A percentile compares a stretch with the other conserved stretches of the same genome.
phyloP scores from a whole-genome alignment of 2,329 filamentous ascomycete species.

The Botryosphaeria dothidea region DNA sequence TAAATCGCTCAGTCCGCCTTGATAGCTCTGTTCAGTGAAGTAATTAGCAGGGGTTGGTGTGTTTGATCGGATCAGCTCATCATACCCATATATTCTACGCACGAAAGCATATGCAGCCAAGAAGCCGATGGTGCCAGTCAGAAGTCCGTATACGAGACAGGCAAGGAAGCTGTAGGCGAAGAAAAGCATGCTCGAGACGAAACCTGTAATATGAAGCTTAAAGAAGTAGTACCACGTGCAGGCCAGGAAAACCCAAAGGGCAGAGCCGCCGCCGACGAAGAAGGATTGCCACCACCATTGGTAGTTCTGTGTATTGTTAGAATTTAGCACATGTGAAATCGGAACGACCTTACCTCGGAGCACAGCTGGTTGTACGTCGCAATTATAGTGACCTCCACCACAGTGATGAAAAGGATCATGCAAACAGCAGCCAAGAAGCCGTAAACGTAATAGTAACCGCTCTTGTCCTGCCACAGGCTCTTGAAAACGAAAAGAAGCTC shows the following conservation, averaged over 20 bases:
- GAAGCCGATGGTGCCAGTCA: slow-evolving; percentile 84
- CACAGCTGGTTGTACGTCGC: slow-evolving; percentile 81
- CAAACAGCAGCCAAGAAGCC: slow-evolving; percentile 78
- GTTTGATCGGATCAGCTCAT: slow-evolving; percentile 18
- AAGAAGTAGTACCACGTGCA: slow-evolving; percentile 81
- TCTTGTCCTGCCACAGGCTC: slow-evolving; percentile 87
- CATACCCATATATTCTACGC: slow-evolving; percentile 76
- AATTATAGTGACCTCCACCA: slow-evolving; percentile 82
- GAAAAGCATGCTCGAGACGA: slow-evolving; percentile 78
- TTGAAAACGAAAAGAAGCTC: slow-evolving; percentile 86
- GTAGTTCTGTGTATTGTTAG: slow-evolving; percentile 59
- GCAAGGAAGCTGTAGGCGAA: slow-evolving; percentile 83
- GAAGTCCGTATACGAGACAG: slow-evolving; percentile 76
- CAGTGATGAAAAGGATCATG: slow-evolving; percentile 70
- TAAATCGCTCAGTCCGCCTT: slow-evolving; percentile 14
- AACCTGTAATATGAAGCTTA: slow-evolving; percentile 78
- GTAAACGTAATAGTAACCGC: slow-evolving; percentile 89
- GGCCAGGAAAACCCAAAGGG: slow-evolving; percentile 80
- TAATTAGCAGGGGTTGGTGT: not conserved
- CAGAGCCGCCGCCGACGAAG: slow-evolving; percentile 72
- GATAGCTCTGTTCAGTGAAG: slow-evolving; percentile 7
- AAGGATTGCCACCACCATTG: slow-evolving; percentile 95
- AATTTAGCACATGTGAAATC: not conserved
- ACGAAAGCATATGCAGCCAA: slow-evolving; percentile 83
- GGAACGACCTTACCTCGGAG: slow-evolving; percentile 58